phyloP scores from a whole-genome alignment of 75 land plant genomes.

The Cryptomeria japonica region DNA sequence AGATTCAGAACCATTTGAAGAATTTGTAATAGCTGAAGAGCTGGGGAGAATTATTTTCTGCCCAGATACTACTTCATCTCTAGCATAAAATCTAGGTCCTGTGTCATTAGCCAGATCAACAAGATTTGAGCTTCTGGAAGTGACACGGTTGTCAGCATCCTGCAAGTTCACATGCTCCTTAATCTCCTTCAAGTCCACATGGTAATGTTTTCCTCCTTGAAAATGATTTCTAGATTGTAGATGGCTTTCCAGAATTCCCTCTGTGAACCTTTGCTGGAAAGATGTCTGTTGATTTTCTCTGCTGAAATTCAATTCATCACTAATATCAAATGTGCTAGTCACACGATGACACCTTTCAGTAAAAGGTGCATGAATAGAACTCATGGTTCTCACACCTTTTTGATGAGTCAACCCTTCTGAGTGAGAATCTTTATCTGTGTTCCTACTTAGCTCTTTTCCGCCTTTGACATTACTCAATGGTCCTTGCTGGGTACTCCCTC shows the following conservation, averaged over 20 bases:
- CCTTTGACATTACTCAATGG: not conserved
- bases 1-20: constrained; percentile 42
- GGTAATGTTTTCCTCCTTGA: not conserved
- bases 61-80: constrained; percentile 25
- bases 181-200: not conserved
- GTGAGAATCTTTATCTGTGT: not conserved
- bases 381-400: not conserved
- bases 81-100: constrained; percentile 9
- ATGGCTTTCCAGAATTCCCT: not conserved
- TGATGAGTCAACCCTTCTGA: not conserved
- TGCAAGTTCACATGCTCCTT: constrained; percentile 9
- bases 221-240: constrained; percentile 6
- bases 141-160: constrained; percentile 17
- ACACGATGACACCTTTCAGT: not conserved
- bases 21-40: constrained; percentile 52
- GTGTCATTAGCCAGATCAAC: constrained; percentile 19
- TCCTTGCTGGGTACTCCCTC: constrained; percentile 9
- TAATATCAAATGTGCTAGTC: constrained; percentile 8
- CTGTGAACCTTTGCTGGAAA: constrained; percentile 10
- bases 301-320: constrained; percentile 16
- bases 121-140: constrained; percentile 24
- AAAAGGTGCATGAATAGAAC: constrained; percentile 3
- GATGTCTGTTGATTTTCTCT: constrained; percentile 6
- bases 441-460: not conserved
- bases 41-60: constrained; percentile 19